Conservation (phyloP, 176 grass and related monocot genomes). For the Puccinellia tenuiflora region DNA sequence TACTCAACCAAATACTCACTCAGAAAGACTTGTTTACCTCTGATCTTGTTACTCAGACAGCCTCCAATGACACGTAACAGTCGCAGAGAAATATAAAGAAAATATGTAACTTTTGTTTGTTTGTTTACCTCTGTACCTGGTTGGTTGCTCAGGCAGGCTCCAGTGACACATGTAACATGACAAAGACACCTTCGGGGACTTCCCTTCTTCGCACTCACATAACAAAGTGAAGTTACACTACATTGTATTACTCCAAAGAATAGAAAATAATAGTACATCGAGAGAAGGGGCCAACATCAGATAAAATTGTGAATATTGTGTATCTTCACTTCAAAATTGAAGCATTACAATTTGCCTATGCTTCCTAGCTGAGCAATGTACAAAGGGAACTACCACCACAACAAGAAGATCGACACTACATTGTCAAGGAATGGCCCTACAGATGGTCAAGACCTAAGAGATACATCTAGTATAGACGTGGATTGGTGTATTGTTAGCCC, state of each 20-base stretch:
- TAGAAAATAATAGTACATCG: not conserved
- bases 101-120: not conserved
- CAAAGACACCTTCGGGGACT: not conserved
- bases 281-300: not conserved
- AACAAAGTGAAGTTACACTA: not conserved
- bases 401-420: not conserved
- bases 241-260: not conserved
- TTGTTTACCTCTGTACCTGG: not conserved
- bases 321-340: slow-evolving; percentile 19
- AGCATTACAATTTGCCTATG: not conserved
- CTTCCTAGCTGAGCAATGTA: slow-evolving; percentile 30
- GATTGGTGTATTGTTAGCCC: slow-evolving; percentile 36
- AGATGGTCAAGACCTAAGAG: slow-evolving; percentile 16
- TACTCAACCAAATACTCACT: not conserved
- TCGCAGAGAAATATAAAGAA: too few relatives aligned
- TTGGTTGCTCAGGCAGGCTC: not conserved
- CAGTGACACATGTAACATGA: not conserved
- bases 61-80: not conserved
- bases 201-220: slow-evolving; percentile 3
- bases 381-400: slow-evolving; percentile 23
- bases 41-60: not conserved
- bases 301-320: not conserved
- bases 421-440: not conserved
- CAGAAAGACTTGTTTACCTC: not conserved
- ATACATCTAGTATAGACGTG: slow-evolving; percentile 4